Conservation (phyloP, 2,329 filamentous ascomycete genomes). For the Neopestalotiopsis sp. region DNA sequence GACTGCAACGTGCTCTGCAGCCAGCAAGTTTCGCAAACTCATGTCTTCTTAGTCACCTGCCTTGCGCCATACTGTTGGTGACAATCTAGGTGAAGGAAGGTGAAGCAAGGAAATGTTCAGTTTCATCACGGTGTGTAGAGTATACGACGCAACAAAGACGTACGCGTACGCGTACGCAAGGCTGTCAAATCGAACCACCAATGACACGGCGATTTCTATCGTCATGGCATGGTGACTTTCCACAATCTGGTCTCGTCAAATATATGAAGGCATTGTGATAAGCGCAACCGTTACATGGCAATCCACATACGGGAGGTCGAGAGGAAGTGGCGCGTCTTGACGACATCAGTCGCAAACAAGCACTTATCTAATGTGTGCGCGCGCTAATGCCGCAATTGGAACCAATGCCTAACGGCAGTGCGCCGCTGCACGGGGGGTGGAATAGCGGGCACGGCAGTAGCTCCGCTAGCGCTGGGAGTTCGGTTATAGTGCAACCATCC, state of each 20-base stretch:
- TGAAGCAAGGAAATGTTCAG: background rate
- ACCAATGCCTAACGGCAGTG: background rate
- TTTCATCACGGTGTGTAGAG: background rate
- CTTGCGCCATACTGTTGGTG: too few species aligned
- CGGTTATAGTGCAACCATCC: background rate
- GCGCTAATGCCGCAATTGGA: background rate
- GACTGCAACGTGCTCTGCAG: too few species aligned
- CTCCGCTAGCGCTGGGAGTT: background rate
- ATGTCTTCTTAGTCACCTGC: too few species aligned
- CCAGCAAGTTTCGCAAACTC: too few species aligned
- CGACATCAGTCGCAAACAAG: background rate
- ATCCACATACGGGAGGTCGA: background rate
- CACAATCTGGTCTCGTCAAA: background rate
- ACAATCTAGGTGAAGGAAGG: background rate
- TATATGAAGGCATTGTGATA: background rate
- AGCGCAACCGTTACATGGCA: background rate
- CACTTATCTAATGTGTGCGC: background rate
- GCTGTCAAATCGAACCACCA: background rate
- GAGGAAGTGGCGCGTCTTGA: background rate
- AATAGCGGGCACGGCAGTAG: background rate
- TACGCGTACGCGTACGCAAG: background rate
- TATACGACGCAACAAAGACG: background rate
- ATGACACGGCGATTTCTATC: background rate
- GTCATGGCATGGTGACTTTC: background rate
- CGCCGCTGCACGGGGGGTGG: background rate